A percentile compares a stretch with the other conserved stretches of the same genome.
Evolutionary conservation across 2,329 filamentous ascomycete genomes (phyloP).

Genomic region (Pyrenochaeta sp.): DNA sequence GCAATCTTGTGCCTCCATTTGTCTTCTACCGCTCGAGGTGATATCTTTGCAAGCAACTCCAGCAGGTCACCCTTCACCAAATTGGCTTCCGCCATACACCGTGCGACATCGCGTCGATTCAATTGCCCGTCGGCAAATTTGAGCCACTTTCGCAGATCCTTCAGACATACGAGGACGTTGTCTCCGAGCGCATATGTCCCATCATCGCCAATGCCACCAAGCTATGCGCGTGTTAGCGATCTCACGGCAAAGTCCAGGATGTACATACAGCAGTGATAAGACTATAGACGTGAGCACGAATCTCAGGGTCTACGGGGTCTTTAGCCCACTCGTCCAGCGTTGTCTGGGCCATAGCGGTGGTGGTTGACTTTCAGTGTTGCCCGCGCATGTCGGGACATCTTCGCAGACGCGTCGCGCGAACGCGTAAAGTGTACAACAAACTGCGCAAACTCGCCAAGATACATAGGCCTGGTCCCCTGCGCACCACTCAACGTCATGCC

Average conservation of each 20-base stretch:
- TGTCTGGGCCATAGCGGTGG: constrained; percentile 45
- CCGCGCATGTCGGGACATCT: constrained; percentile 10
- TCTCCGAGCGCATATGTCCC: constrained; percentile 89
- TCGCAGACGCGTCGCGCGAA: constrained; percentile 38
- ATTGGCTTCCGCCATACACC: constrained; percentile 91
- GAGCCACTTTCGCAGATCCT: constrained; percentile 94
- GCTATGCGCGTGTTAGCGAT: constrained; percentile 60
- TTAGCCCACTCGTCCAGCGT: constrained; percentile 56
- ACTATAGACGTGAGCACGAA: constrained; percentile 91
- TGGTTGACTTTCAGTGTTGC: constrained; percentile 32
- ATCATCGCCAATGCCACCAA: constrained; percentile 84
- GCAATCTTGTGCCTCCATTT: constrained; percentile 81
- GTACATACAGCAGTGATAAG: constrained; percentile 84
- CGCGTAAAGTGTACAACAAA: constrained; percentile 46
- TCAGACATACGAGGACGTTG: constrained; percentile 88
- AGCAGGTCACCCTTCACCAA: constrained; percentile 89
- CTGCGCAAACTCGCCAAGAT: constrained; percentile 34
- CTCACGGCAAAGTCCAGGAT: background rate
- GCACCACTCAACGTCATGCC: constrained; percentile 28
- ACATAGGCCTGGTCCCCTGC: constrained; percentile 3
- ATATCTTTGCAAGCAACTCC: constrained; percentile 81
- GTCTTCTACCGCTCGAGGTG: constrained; percentile 75
- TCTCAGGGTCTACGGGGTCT: constrained; percentile 79
- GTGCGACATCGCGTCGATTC: constrained; percentile 92
- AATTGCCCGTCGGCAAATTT: constrained; percentile 92